A percentile compares a stretch with the other conserved stretches of the same genome.
Conservation (phyloP, 495 filamentous ascomycete genomes). For the Aspergillus steynii region DNA sequence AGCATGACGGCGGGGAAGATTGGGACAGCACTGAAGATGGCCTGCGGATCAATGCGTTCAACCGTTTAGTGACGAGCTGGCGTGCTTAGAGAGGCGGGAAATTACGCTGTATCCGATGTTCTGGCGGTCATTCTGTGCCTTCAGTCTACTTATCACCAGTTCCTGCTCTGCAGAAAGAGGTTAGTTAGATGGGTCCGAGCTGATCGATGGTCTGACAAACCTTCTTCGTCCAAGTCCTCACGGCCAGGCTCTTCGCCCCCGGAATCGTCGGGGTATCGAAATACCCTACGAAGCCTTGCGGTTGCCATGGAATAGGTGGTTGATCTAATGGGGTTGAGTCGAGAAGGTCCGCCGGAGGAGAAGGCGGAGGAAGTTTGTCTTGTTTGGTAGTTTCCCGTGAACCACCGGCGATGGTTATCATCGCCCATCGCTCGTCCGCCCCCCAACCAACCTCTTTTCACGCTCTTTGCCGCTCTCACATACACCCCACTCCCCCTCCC, state of each 20-base stretch:
- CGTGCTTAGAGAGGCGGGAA: not conserved
- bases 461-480: not conserved
- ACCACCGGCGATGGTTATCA: not conserved
- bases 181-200: slow-evolving; percentile 17
- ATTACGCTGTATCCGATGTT: slow-evolving; percentile 61
- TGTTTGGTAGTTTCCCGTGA: slow-evolving; percentile 27
- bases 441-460: too few species aligned
- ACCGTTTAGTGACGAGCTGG: not conserved
- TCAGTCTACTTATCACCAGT: slow-evolving; percentile 58
- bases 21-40: slow-evolving; percentile 59
- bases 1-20: slow-evolving; percentile 52
- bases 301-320: slow-evolving; percentile 38
- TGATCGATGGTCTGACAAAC: slow-evolving; percentile 27
- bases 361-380: slow-evolving; percentile 28
- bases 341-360: not conserved
- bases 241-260: slow-evolving; percentile 44
- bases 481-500: not conserved
- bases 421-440: not conserved
- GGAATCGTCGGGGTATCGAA: slow-evolving; percentile 60
- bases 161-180: slow-evolving; percentile 62
- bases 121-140: slow-evolving; percentile 53
- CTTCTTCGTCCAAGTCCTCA: slow-evolving; percentile 65
- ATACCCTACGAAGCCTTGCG: slow-evolving; percentile 59
- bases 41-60: slow-evolving; percentile 24
- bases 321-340: not conserved